These are phyloP conservation scores for Amaranthus cruentus DNA, from an alignment of 148 eudicot species.

Conservation along the genomic window DNA sequence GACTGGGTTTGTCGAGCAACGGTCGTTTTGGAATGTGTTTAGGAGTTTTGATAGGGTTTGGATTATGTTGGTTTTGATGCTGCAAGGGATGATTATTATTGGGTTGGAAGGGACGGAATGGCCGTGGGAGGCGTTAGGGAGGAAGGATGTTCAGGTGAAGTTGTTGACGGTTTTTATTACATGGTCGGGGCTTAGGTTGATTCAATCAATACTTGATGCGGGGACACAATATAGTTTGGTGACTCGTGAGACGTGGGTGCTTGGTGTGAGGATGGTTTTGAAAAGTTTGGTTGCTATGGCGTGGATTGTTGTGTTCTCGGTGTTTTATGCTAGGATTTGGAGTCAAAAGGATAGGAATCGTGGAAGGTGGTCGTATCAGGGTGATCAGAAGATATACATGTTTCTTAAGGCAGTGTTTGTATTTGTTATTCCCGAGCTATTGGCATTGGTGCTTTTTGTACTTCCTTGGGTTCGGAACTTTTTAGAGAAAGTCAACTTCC, in stretches of 20 bases:
- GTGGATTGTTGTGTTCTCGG: slow-evolving; percentile 73
- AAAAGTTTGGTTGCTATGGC: slow-evolving; percentile 71
- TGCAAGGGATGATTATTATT: slow-evolving; percentile 71
- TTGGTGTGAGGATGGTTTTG: slow-evolving; percentile 80
- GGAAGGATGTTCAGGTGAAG: slow-evolving; percentile 60
- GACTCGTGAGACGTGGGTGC: slow-evolving; percentile 49
- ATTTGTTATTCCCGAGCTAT: slow-evolving; percentile 67
- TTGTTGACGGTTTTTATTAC: slow-evolving; percentile 72
- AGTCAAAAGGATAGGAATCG: slow-evolving; percentile 53
- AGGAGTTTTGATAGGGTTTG: slow-evolving; percentile 88
- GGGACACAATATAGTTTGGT: slow-evolving; percentile 92
- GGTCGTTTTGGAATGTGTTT: slow-evolving; percentile 91
- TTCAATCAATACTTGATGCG: slow-evolving; percentile 81
- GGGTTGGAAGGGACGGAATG: slow-evolving; percentile 38
- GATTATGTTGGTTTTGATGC: slow-evolving; percentile 64
- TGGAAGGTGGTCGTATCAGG: slow-evolving; percentile 52
- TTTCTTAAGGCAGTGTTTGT: slow-evolving; percentile 65
- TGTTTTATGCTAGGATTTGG: slow-evolving; percentile 84
- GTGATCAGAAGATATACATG: slow-evolving; percentile 40
- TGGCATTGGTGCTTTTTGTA: slow-evolving; percentile 60
- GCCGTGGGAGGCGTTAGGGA: slow-evolving; percentile 62
- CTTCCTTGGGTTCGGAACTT: slow-evolving; percentile 75
- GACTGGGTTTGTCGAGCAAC: slow-evolving; percentile 91
- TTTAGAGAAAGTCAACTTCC: slow-evolving; percentile 59
- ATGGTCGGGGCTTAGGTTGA: slow-evolving; percentile 70